phyloP scores from a whole-genome alignment of 371 early-diverging fungal species.

The Blastocladiella emersonii region DNA sequence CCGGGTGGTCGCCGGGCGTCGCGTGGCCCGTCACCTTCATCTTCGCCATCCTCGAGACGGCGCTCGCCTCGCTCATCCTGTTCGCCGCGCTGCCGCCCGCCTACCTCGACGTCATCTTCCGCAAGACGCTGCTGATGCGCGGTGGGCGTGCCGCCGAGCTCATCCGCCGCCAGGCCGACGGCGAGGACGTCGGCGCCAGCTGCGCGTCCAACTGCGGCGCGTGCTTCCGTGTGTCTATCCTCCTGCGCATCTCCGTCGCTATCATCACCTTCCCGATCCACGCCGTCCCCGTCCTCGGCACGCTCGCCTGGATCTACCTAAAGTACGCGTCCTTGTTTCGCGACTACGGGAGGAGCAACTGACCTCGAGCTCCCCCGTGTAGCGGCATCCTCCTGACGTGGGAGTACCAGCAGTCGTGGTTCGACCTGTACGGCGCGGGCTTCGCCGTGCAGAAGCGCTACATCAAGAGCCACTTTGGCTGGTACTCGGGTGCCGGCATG shows the following conservation, averaged over 20 bases:
- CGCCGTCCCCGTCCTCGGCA: neutral
- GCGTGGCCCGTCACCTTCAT: neutral
- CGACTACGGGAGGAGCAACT: too few species aligned
- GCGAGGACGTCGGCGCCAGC: neutral
- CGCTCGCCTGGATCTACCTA: neutral
- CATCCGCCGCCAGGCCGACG: neutral
- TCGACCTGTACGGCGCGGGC: neutral
- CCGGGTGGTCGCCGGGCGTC: neutral
- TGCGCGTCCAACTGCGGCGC: neutral
- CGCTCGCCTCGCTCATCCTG: slow-evolving; percentile 3
- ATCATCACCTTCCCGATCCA: slow-evolving; percentile 3
- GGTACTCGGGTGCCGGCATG: neutral
- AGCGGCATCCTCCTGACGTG: neutral
- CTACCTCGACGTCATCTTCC: slow-evolving; percentile 1
- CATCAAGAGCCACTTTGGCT: neutral
- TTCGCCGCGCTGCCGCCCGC: slow-evolving; percentile 1
- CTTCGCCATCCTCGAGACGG: neutral
- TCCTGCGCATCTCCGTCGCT: neutral
- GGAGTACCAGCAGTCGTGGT: slow-evolving; percentile 2
- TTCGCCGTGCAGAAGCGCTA: neutral
- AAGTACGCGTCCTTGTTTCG: neutral
- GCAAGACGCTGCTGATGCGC: neutral
- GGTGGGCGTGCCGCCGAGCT: neutral
- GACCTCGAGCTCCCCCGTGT: too few species aligned
- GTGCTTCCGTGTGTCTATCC: neutral